Conservation (phyloP, 2,329 filamentous ascomycete species). For the Aspergillus japonicus region DNA sequence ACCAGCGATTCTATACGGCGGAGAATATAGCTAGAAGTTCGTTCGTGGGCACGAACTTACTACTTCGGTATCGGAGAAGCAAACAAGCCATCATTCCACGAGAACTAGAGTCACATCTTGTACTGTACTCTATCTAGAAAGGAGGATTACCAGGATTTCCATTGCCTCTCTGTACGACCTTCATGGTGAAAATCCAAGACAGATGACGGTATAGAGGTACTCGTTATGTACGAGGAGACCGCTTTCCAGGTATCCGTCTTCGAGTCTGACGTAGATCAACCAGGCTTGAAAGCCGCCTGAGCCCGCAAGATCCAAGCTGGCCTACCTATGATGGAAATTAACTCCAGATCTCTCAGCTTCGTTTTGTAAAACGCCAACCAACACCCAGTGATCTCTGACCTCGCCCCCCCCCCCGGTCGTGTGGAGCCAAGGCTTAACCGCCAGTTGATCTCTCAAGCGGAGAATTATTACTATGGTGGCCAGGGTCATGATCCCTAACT, state of each 20-base stretch:
- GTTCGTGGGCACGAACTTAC: neutral
- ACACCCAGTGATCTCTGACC: slow-evolving; percentile 1
- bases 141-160: neutral
- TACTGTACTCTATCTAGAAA: neutral
- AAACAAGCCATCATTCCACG: neutral
- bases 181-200: neutral
- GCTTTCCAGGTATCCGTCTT: neutral
- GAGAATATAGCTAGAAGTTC: neutral
- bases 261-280: slow-evolving; percentile 6
- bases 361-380: slow-evolving; percentile 7
- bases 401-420: neutral
- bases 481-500: slow-evolving; percentile 4
- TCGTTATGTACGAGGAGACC: neutral
- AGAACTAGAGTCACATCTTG: neutral
- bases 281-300: slow-evolving; percentile 1
- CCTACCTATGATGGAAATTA: slow-evolving; percentile 6
- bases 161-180: neutral
- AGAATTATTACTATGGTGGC: slow-evolving; percentile 4
- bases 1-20: neutral
- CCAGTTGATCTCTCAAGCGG: slow-evolving; percentile 6
- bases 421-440: neutral
- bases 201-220: neutral
- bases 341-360: slow-evolving; percentile 11
- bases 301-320: neutral
- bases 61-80: neutral